phyloP scores from a whole-genome alignment of 1,139 yeast species.

The Lodderomyces jiufengensis region DNA sequence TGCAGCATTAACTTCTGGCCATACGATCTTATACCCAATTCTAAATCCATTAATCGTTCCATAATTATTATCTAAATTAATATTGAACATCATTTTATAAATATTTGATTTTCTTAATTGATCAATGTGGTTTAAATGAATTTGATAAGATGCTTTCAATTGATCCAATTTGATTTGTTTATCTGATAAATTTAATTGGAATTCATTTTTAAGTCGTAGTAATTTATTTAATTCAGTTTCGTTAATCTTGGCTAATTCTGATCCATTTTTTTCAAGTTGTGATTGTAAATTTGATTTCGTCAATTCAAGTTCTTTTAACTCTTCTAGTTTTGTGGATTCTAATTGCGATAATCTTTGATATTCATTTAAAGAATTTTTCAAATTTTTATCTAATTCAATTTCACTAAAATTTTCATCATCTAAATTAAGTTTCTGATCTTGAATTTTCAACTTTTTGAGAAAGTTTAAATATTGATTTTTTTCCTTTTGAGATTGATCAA shows the following conservation, averaged over 20 bases:
- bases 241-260: conserved; percentile 37
- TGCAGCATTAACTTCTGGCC: conserved; percentile 93
- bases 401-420: conserved; percentile 6
- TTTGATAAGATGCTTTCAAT: conserved; percentile 58
- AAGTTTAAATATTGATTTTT: conserved; percentile 76
- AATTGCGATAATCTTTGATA: conserved; percentile 28
- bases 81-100: conserved; percentile 75
- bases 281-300: conserved; percentile 36
- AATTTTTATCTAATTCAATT: conserved; percentile 28
- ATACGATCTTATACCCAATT: conserved; percentile 71
- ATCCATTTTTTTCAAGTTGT: conserved; percentile 35
- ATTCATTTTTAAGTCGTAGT: conserved; percentile 46
- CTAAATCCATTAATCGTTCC: conserved; percentile 87
- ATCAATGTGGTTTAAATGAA: conserved; percentile 62
- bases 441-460: conserved; percentile 62
- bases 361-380: conserved; percentile 40
- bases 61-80: conserved; percentile 71
- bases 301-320: conserved; percentile 44
- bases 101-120: conserved; percentile 72
- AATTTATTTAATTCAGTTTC: conserved; percentile 42
- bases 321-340: conserved; percentile 37
- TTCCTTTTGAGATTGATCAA: conserved; percentile 72
- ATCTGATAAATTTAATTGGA: conserved; percentile 47
- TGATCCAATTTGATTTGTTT: conserved; percentile 55
- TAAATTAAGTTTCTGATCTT: conserved; percentile 21